Conservation (phyloP, 208 protist species). For the Leishmania gerbilli region DNA sequence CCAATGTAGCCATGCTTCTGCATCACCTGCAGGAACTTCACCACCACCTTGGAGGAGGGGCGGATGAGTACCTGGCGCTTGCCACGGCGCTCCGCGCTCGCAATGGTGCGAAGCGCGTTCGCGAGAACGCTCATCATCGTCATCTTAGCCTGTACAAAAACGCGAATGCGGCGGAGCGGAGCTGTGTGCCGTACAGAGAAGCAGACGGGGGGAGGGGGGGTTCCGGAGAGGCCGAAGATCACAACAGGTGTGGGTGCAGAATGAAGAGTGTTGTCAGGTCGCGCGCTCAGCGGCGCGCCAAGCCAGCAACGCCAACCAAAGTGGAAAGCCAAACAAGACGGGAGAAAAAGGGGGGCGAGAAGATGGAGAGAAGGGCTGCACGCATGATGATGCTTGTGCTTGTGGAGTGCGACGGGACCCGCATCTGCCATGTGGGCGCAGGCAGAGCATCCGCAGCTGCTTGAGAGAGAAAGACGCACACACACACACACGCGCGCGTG, state of each 20-base stretch:
- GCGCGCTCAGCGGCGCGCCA: background rate
- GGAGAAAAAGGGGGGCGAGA: background rate
- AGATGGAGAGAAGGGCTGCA: background rate
- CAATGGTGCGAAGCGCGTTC: constrained; percentile 98
- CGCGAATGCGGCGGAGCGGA: constrained; percentile 6
- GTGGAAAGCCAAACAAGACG: background rate
- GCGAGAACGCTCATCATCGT: constrained; percentile 99
- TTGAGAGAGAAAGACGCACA: background rate
- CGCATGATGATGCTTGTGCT: background rate
- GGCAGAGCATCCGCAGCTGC: background rate
- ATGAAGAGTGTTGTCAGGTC: background rate
- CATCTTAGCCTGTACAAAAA: constrained; percentile 90
- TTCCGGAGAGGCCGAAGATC: background rate
- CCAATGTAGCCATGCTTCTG: constrained; percentile 99
- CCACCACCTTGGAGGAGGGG: constrained; percentile 99
- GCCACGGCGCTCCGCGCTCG: constrained; percentile 99
- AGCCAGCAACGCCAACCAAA: background rate
- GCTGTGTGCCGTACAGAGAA: background rate
- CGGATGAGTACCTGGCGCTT: constrained; percentile 99
- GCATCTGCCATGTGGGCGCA: background rate
- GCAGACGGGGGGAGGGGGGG: background rate
- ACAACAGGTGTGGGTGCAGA: background rate
- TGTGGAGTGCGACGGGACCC: background rate
- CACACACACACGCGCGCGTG: too few relatives aligned
- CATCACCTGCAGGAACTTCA: constrained; percentile 99